These are phyloP conservation scores for Trichoderma polysporum DNA, from an alignment of 2,329 filamentous ascomycete genomes.

Conservation along the genomic window DNA sequence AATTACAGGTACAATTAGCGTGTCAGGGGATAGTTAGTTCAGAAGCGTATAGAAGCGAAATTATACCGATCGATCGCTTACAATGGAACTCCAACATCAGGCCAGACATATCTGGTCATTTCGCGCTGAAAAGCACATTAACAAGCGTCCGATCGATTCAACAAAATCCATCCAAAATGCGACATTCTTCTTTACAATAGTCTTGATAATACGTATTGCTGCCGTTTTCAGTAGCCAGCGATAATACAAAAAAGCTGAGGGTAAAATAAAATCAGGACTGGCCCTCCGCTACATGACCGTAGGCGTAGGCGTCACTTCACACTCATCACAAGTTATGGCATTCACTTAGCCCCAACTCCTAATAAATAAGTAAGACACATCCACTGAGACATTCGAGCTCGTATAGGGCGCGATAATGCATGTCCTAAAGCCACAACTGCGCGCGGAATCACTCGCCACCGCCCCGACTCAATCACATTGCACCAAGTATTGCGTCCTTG, in stretches of 20 bases:
- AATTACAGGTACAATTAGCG: not conserved
- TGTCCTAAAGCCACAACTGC: slow-evolving; percentile 10
- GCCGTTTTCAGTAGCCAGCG: not conserved
- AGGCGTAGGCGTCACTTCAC: not conserved
- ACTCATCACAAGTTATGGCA: not conserved
- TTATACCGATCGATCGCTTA: not conserved
- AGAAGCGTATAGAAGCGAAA: not conserved
- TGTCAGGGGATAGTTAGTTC: not conserved
- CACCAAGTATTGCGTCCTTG: not conserved
- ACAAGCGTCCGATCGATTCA: too few relatives aligned
- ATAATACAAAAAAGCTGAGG: not conserved
- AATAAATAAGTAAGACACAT: not conserved
- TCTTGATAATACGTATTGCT: not conserved
- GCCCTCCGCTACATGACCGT: not conserved
- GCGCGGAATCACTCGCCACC: not conserved
- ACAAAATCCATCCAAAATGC: not conserved
- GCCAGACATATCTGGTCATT: too few relatives aligned
- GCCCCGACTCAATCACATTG: not conserved
- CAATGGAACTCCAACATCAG: not conserved
- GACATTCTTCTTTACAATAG: not conserved
- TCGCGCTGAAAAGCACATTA: not conserved
- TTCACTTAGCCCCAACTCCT: too few relatives aligned
- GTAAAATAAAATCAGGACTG: not conserved
- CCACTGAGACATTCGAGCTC: not conserved
- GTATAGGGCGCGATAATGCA: not conserved